Percentiles rank a stretch among this genome's conserved stretches.
Evolutionary conservation across 2,329 filamentous ascomycete species (phyloP).

Genomic region (Botryotinia convoluta): DNA sequence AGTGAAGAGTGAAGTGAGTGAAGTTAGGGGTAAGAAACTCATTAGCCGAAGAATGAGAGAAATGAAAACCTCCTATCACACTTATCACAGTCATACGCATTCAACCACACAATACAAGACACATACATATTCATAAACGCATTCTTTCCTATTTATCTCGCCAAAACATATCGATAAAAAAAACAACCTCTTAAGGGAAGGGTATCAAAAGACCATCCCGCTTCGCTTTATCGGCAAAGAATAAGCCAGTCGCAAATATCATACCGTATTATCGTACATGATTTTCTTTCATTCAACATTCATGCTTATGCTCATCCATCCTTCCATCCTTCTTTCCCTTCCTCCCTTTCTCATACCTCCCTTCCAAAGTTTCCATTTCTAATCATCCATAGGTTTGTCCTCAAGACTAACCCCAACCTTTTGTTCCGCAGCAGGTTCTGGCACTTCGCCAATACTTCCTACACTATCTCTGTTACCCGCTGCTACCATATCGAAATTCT

Average conservation of each 20-base stretch:
- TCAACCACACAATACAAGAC: background rate
- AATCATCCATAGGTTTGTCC: constrained; percentile 16
- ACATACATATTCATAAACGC: background rate
- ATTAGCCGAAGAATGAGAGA: background rate
- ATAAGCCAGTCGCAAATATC: constrained; percentile 13
- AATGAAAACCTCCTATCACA: background rate
- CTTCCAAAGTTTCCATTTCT: background rate
- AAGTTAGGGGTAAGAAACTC: background rate
- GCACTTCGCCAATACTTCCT: constrained; percentile 8
- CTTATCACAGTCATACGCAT: background rate
- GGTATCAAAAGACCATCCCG: constrained; percentile 14
- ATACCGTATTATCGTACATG: constrained; percentile 14
- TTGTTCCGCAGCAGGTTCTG: constrained; percentile 9
- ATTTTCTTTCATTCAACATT: constrained; percentile 15
- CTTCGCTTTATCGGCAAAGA: constrained; percentile 9
- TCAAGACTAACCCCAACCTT: constrained; percentile 11
- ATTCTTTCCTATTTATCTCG: background rate
- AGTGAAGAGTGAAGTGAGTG: background rate
- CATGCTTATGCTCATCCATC: constrained; percentile 5
- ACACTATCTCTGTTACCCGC: constrained; percentile 9
- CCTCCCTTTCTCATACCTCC: background rate
- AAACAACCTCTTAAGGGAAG: constrained; percentile 9
- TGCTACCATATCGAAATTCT: constrained; percentile 8
- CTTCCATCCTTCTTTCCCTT: background rate
- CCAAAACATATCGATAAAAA: background rate